Conservation (phyloP, 2,329 filamentous ascomycete species). For the Ascochyta lentis region DNA sequence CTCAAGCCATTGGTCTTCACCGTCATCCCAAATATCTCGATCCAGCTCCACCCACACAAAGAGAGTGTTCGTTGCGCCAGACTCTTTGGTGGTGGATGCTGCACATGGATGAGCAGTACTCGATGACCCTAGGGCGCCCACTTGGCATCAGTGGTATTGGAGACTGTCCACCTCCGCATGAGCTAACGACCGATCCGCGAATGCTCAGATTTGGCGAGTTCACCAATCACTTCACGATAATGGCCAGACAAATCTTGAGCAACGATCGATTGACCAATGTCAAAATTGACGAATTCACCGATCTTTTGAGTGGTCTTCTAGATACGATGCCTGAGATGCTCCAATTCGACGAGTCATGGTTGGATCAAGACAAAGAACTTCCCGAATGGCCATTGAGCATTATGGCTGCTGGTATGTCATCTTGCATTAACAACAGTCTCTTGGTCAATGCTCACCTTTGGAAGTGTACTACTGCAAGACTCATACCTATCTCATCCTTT, state of each 20-base stretch:
- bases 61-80: slow-evolving; percentile 52
- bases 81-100: slow-evolving; percentile 61
- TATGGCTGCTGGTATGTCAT: slow-evolving; percentile 53
- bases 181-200: slow-evolving; percentile 53
- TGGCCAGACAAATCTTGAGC: slow-evolving; percentile 57
- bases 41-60: slow-evolving; percentile 49
- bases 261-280: slow-evolving; percentile 51
- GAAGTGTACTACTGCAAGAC: slow-evolving; percentile 56
- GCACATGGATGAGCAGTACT: slow-evolving; percentile 60
- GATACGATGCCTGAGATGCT: slow-evolving; percentile 57
- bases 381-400: slow-evolving; percentile 57
- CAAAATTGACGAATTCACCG: slow-evolving; percentile 57
- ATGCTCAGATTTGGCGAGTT: slow-evolving; percentile 55
- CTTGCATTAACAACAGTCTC: neutral
- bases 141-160: slow-evolving; percentile 58
- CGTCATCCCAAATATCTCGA: slow-evolving; percentile 56
- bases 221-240: slow-evolving; percentile 55
- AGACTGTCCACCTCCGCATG: slow-evolving; percentile 56
- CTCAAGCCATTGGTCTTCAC: slow-evolving; percentile 59
- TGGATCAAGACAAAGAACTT: slow-evolving; percentile 44
- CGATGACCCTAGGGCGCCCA: slow-evolving; percentile 57
- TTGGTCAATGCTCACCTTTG: slow-evolving; percentile 20
- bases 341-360: slow-evolving; percentile 57
- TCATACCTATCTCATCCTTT: slow-evolving; percentile 57
- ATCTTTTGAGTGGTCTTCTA: slow-evolving; percentile 51